Evolutionary conservation across 495 filamentous ascomycete species (phyloP).

Genomic region (Rhypophila decipiens): DNA sequence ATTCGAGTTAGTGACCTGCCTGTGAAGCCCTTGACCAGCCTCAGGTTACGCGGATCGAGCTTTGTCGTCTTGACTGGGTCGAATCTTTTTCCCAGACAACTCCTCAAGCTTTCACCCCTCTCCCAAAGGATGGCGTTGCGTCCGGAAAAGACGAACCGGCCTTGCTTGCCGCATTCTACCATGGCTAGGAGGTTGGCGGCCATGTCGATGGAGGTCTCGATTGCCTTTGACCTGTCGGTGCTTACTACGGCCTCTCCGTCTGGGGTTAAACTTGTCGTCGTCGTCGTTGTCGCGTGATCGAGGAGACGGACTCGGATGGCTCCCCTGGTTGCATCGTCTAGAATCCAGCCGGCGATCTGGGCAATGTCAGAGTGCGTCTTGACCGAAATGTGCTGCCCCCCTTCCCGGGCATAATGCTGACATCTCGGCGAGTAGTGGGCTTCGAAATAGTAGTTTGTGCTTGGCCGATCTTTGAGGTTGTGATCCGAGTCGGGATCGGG

Average conservation of each 20-base stretch:
- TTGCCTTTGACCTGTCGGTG: too few relatives aligned
- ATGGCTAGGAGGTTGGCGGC: conserved; percentile 6
- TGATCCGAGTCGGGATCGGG: background rate
- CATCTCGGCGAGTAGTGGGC: conserved; percentile 6
- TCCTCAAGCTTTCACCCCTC: background rate
- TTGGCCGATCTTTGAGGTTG: too few relatives aligned
- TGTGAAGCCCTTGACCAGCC: conserved; percentile 13
- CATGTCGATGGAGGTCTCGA: conserved; percentile 1
- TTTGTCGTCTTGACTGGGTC: too few relatives aligned
- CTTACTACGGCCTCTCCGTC: too few relatives aligned
- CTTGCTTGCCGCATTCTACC: conserved; percentile 1
- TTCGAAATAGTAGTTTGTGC: too few relatives aligned
- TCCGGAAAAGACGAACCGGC: conserved; percentile 1
- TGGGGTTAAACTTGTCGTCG: too few relatives aligned
- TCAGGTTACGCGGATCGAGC: conserved; percentile 1
- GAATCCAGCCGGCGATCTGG: too few relatives aligned
- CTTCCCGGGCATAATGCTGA: background rate
- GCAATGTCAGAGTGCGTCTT: conserved; percentile 3
- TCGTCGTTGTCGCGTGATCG: too few relatives aligned
- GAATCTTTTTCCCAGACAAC: too few relatives aligned
- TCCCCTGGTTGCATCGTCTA: too few relatives aligned
- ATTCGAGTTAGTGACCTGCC: conserved; percentile 16
- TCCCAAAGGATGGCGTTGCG: conserved; percentile 1
- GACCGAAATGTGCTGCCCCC: conserved; percentile 1
- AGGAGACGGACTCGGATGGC: too few relatives aligned